Conservation (phyloP, 1,284 basidiomycete genomes). For the Mycosarcoma mackinlayi region DNA sequence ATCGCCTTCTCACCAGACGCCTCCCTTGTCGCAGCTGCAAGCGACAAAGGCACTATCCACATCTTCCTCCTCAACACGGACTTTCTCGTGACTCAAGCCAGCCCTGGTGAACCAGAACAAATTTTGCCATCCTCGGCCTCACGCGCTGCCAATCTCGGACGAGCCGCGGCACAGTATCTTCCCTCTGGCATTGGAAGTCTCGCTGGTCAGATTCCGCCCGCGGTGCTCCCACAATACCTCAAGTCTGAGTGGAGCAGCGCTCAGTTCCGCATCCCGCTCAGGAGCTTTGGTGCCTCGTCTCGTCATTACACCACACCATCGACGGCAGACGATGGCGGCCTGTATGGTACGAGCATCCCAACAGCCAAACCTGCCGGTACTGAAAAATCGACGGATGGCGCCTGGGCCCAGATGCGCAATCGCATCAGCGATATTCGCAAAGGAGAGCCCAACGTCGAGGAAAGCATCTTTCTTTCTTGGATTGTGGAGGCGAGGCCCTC, state of each 20-base stretch:
- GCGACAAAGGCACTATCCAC: constrained; percentile 63
- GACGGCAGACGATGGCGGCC: constrained; percentile 9
- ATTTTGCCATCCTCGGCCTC: constrained; percentile 7
- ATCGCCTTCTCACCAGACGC: constrained; percentile 56
- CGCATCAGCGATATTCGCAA: constrained; percentile 57
- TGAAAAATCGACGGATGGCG: constrained; percentile 56
- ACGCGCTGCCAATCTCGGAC: constrained; percentile 27
- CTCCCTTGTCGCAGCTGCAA: constrained; percentile 50
- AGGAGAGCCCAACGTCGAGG: constrained; percentile 57
- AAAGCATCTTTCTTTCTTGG: constrained; percentile 58
- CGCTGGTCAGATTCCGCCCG: constrained; percentile 47
- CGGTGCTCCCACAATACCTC: constrained; percentile 57
- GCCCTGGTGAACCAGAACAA: background rate
- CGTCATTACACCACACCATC: constrained; percentile 17
- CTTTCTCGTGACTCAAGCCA: background rate
- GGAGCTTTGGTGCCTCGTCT: constrained; percentile 47
- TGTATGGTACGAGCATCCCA: constrained; percentile 8
- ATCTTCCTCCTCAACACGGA: constrained; percentile 44
- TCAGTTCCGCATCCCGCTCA: constrained; percentile 57
- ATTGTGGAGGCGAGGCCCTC: constrained; percentile 14
- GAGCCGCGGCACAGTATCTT: constrained; percentile 44
- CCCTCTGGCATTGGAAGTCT: constrained; percentile 44
- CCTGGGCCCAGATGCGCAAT: constrained; percentile 58
- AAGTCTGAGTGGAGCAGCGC: constrained; percentile 59
- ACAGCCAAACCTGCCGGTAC: constrained; percentile 14